Base-by-base conservation (phyloP, 345 rosid genomes). In the Aquilaria malaccensis region DNA sequence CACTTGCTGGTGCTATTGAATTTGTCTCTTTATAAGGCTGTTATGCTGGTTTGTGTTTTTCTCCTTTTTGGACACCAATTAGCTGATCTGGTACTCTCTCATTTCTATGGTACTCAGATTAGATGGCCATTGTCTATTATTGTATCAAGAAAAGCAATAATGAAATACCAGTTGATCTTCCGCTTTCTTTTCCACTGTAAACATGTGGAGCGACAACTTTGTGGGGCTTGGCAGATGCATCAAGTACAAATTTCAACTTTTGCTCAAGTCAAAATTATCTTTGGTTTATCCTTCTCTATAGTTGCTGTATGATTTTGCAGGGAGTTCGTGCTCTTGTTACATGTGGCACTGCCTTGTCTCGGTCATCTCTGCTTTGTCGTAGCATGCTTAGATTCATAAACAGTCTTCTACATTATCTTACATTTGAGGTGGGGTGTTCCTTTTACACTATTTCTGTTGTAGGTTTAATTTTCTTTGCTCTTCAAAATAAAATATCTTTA, bases 161-260 rank as follows among this genome's bases (percentile, higher is more conserved):
- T 85, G 60, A 94, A 94, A 77, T 94, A 94, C 70, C 92, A 87
- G 81, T 77, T 90, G 70, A 81, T 94, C 71, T 93, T 94, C 68
- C 96, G 97, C 68, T 85, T 81, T 78, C 78, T 94, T 55, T 94
- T 94, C 64, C 95, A 82, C 62, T 94, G 96, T 78, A 94, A 94
- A 66, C 96, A 94, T 73, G 92, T 90, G 60, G 96, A 94, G 61
- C 97, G 97, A 64, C 97, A 94, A 74, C 95, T 94, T 61, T 84
- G 90, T 78, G 89, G 85, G 69, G 85, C 99, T 52, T 94, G 98
- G 99, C 99, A 94, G 70, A 74, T 83, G 77, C 99, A 90, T 83
- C 99, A 90, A 78, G 99, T 88, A 88, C 49, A 81, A 67, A 61
- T 58, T 66, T 58, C 13, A 56, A 52, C 64, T 58, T 48, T 58